Evolutionary conservation across 179 eudicot species (phyloP), one percentile per base, ranked within the genome.

Genomic region (Silene vulgaris): DNA sequence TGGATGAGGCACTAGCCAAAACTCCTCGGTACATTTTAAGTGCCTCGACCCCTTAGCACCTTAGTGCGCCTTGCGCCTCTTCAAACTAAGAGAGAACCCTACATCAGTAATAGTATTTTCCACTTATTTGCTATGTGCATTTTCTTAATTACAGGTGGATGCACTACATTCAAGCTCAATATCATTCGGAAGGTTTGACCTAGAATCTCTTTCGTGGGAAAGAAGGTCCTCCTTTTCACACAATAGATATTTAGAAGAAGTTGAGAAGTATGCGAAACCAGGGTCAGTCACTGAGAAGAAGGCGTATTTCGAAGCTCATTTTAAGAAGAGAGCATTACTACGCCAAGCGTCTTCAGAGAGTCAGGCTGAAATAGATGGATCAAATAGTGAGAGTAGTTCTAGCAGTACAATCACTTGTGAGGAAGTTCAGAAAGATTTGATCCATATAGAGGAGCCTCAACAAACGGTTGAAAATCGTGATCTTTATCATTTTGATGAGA

Each of bases 131-230:
- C 2, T 20, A n/a, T 73, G 7, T 3, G 3, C 3, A 16, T 75
- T 48, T 40, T 6, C 26, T 73, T 14, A 40, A 60, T 75, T 69
- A 60, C 88, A 90, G 92, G 81, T 78, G 28, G 92, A 87, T 67
- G 76, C 86, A 67, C 63, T 87, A 70, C 96, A 87, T 73, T 89
- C 92, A 23, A 92, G 92, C 40, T 80, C 83, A 0, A 77, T 80
- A 37, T 80, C 83, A 69, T 80, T 80, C 37, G 80, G 83, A 73
- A 77, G 83, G 72, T 80, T 80, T 77, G 83, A 80, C 20, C 21
- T 62, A 21, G 80, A 80, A 67, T 72, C 77, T 14, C 77, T 76
- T 21, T 80, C 83, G 2, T 80, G 83, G 83, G 83, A 80, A 43
- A 73, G 80, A 71, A 73, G 77, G 69, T 80, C 83, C 8, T 80